Base-by-base conservation (phyloP, 805 yeast species). In the Scheffersomyces stipitis region DNA sequence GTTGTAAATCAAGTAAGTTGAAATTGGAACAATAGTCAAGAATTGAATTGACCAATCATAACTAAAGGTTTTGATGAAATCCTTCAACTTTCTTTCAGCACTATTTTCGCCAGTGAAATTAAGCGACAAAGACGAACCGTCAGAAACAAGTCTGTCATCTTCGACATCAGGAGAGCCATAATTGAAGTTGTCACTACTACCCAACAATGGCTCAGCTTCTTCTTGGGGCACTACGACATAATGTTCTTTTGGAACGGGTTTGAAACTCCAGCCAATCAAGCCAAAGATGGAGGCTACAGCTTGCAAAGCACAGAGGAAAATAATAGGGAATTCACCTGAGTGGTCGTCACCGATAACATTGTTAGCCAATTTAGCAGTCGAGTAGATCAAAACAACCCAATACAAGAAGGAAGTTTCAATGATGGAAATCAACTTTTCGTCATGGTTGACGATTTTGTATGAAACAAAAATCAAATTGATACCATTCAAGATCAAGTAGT, bases 21-120 rank as follows among this genome's bases (percentile, higher is more conserved):
- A 63, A 10, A 83, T 35, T 2, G 96, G 96, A 10, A 83, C 86
- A 13, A 83, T 55, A 1, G 81, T 43, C 22, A 86, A 46, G 50
- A 77, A 87, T 56, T 89, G 96, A 13, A 86, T 45, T 12, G 82
- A 71, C 96, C 96, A 89, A 50, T 84, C 95, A 52, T 83, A 86
- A 28, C 81, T 75, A 31, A 75, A 72, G 4, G 79, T 75, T 33
- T 64, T 68, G 26, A 60, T 39, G 9, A 50, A 50, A 12, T 50
- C 53, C 18, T 50, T 34, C 34, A 47, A 53, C 2, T 57, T 47
- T 0, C 44, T 55, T 28, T 48, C 55, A 1, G 54, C 37, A n/a
- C n/a, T n/a, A 33, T 49, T 60, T 32, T 56, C 46, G 15, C 6
- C 30, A 23, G 34, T 14, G 46, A 20, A 41, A 16, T 46, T 48